phyloP scores from a whole-genome alignment of 441 rosid species.

The Cnidoscolus chayamansa region DNA sequence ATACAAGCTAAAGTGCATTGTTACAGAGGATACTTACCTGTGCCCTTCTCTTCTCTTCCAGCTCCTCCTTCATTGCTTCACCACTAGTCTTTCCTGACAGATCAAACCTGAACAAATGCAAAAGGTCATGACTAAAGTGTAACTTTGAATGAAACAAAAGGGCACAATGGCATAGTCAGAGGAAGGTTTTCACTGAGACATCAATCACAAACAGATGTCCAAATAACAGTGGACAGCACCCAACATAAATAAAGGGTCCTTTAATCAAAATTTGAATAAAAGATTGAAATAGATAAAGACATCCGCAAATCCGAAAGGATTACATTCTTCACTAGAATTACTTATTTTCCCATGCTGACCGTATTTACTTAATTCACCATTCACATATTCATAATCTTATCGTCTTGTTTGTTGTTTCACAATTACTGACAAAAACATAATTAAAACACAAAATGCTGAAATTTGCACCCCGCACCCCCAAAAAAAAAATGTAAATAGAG shows the following conservation, averaged over 20 bases:
- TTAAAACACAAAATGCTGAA: not conserved
- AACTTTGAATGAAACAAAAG: not conserved
- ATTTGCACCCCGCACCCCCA: not conserved
- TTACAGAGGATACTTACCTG: conserved; percentile 43
- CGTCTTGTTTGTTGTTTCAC: not conserved
- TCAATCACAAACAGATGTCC: not conserved
- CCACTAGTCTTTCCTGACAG: conserved; percentile 59
- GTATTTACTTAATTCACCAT: too few relatives aligned
- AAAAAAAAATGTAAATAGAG: not conserved
- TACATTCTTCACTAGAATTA: too few relatives aligned
- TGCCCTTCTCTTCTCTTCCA: conserved; percentile 79
- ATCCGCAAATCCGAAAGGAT: too few relatives aligned
- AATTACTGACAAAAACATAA: not conserved
- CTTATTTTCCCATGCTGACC: too few relatives aligned
- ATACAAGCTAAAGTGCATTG: conserved; percentile 3
- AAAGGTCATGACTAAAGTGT: too few relatives aligned
- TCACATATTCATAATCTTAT: not conserved
- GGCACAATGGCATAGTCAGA: not conserved
- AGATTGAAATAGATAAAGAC: too few relatives aligned
- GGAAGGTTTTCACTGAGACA: not conserved
- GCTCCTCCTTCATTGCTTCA: conserved; percentile 56
- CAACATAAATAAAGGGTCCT: not conserved
- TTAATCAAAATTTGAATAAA: too few relatives aligned
- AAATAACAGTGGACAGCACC: not conserved
- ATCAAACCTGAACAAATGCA: conserved; percentile 64